Base-by-base conservation (phyloP, 805 yeast genomes). In the Wickerhamomyces ciferrii region DNA sequence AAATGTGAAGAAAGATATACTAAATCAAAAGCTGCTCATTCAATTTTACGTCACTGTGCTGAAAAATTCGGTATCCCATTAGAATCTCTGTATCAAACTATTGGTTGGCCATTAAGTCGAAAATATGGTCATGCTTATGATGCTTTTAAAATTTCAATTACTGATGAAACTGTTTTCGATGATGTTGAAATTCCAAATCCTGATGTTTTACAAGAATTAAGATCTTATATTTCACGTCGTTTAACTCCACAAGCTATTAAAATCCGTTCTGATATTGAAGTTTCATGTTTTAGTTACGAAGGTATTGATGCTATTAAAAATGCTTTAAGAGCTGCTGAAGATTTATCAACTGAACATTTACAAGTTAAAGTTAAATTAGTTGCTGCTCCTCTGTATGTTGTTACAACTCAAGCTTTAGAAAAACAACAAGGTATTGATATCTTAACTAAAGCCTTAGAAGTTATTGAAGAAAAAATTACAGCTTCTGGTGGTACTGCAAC, bases 221-320 rank as follows among this genome's bases (percentile, higher is more conserved):
- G 41, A 8, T 41, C 43, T 18, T 31, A 94, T 71, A 92, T 94
- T 60, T 77, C 92, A 46, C 83, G 95, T 67, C 85, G 98, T 69
- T 79, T 94, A 68, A 94, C 99, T 32, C 99, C 99, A 51, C 97
- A 91, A 72, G 96, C 98, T 36, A 90, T 90, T 58, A 94, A 92
- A 73, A 86, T 95, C 63, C 86, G 99, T 70, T 96, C 99, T n/a
- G 98, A 94, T 67, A 86, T 94, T 42, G 98, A 92, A 69, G 97
- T 94, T 39, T 89, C 97, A 14, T 94, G 99, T 67, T 94, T 92
- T 72, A 78, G 91, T 50, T 94, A 94, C 69, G 98, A 94, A 68
- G 99, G 99, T 67, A 89, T 94, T 56, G 96, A 91, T 65, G 99
- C 99, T 54, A 91, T 94, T 63, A 92, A 91, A 69, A 76, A 75